Base-by-base conservation (phyloP, 768 basidiomycete genomes). In the Tylopilus plumbeoviolaceoides region DNA sequence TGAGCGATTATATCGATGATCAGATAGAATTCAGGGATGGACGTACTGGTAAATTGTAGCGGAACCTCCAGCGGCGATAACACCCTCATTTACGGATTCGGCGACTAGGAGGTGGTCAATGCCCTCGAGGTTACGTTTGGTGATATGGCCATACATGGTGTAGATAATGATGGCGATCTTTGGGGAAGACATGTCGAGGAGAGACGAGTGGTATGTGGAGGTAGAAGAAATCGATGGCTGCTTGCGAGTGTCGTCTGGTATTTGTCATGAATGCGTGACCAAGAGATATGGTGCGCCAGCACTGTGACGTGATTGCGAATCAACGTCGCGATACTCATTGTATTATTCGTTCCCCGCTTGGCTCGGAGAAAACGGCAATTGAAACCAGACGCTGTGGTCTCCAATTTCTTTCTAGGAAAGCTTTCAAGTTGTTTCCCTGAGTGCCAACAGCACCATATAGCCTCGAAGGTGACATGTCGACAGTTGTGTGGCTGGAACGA, bases 121-220 rank as follows among this genome's bases (percentile, higher is more conserved):
- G 33, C 1, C 5, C 20, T 11, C 39, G 11, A 5, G 17, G 23
- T 36, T 63, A 89, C 89, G 41, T 62, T 79, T 78, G 58, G 75
- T 76, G 68, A 91, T 79, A 67, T 91, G 89, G 59, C 86, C 84
- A 66, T 85, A 88, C 72, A 87, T 66, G 38, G 81, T 66, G 74
- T 90, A 91, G 70, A 89, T 82, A 60, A 89, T 61, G 66, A 89
- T 86, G 50, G 86, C 86, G 56, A 89, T 69, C 52, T 68, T 78
- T 17, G 62, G 63, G 27, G 85, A 80, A 58, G 78, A 63, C 76
- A 78, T 79, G 47, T 47, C 28, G 30, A 31, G 15, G 23, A 21
- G 10, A 9, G 47, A 25, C 33, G 27, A n/a, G 17, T 1, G 41
- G 15, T 33, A 33, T 17, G 23, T 5, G 4, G 25, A n/a, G 7